A percentile compares a stretch with the other conserved stretches of the same genome.
Evolutionary conservation across 495 filamentous ascomycete species (phyloP).

Genomic region (Neurospora tetraspora): DNA sequence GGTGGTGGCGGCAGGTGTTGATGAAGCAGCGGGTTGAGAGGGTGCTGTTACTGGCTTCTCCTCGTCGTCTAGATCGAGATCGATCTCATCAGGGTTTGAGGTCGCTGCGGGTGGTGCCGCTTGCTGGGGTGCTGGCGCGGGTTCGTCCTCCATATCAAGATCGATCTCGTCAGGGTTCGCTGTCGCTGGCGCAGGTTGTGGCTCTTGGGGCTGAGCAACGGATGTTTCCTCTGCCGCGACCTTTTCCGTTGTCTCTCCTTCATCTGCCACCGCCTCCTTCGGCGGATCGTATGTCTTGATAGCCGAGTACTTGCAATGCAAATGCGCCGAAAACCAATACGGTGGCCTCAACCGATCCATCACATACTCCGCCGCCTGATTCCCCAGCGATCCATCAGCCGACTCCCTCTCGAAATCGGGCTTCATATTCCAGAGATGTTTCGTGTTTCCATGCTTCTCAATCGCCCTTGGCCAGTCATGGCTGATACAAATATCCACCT

Average conservation of each 20-base stretch:
- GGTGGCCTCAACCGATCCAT: slow-evolving; percentile 70
- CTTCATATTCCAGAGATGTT: slow-evolving; percentile 58
- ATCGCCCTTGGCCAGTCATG: slow-evolving; percentile 90
- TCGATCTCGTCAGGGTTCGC: slow-evolving; percentile 9
- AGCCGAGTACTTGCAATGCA: slow-evolving; percentile 80
- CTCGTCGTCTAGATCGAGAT: slow-evolving; percentile 35
- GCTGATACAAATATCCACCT: slow-evolving; percentile 80
- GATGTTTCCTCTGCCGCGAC: neutral
- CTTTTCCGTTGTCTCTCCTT: neutral
- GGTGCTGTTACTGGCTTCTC: slow-evolving; percentile 21
- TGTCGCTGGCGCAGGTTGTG: neutral
- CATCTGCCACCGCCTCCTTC: neutral
- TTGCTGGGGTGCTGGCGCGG: neutral
- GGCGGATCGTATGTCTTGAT: slow-evolving; percentile 49
- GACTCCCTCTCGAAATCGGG: slow-evolving; percentile 65
- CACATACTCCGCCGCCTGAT: slow-evolving; percentile 61
- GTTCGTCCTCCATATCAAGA: slow-evolving; percentile 11
- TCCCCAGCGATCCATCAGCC: slow-evolving; percentile 61
- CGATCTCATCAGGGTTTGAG: neutral
- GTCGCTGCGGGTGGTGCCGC: neutral
- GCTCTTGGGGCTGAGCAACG: neutral
- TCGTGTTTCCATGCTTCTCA: slow-evolving; percentile 60
- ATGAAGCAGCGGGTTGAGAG: neutral
- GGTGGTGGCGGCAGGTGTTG: neutral
- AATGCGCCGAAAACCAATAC: slow-evolving; percentile 90